These are phyloP conservation scores for Macrotyloma uniflorum DNA, from an alignment of 306 rosid species.

Conservation along the genomic window DNA sequence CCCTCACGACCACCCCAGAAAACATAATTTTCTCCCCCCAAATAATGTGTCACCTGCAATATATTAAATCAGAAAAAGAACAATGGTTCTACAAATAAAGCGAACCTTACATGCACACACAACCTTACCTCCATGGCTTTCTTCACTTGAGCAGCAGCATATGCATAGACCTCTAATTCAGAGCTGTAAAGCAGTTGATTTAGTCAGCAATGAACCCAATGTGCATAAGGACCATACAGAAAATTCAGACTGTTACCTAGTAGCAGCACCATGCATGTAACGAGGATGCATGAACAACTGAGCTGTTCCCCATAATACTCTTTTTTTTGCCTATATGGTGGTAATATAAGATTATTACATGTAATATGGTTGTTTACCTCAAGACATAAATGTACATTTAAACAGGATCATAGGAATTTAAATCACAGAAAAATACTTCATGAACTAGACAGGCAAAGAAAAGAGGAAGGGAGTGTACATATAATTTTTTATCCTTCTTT, in stretches of 20 bases:
- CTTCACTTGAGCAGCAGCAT: constrained; percentile 99
- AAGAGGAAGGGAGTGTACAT: too few relatives aligned
- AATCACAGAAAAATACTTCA: background rate
- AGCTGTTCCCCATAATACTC: constrained; percentile 94
- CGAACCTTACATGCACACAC: constrained; percentile 8
- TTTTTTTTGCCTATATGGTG: constrained; percentile 62
- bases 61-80: constrained; percentile 36
- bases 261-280: constrained; percentile 96
- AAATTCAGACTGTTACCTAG: constrained; percentile 63
- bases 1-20: constrained; percentile 99
- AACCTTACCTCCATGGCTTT: constrained; percentile 87
- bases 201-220: constrained; percentile 32
- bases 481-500: background rate
- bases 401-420: background rate
- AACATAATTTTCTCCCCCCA: constrained; percentile 96
- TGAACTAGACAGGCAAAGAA: background rate
- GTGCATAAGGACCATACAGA: background rate
- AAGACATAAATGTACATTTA: background rate
- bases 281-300: constrained; percentile 95
- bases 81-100: background rate
- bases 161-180: constrained; percentile 78
- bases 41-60: constrained; percentile 80
- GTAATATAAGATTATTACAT: constrained; percentile 16
- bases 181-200: constrained; percentile 61
- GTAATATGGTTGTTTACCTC: constrained; percentile 6